phyloP scores from a whole-genome alignment of 805 yeast genomes.

The Metschnikowia aberdeeniae region DNA sequence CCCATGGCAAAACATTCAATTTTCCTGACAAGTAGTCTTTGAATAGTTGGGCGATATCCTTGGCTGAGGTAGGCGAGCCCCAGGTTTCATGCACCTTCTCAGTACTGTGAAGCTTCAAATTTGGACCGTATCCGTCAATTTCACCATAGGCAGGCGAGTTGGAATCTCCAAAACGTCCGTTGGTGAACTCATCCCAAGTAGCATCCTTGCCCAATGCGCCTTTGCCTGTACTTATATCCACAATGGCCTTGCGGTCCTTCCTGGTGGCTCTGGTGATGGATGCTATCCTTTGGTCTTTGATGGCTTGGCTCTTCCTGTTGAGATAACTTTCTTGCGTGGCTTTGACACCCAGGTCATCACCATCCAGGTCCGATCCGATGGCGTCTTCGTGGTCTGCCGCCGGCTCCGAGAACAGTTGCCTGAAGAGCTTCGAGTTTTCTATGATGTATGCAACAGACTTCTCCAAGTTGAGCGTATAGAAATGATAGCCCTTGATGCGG shows the following conservation, averaged over 20 bases:
- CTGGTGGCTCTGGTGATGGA: slow-evolving; percentile 25
- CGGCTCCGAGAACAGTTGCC: slow-evolving; percentile 14
- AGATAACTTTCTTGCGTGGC: slow-evolving; percentile 12
- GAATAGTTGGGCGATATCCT: slow-evolving; percentile 65
- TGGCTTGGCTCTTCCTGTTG: slow-evolving; percentile 33
- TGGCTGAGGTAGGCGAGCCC: slow-evolving; percentile 65
- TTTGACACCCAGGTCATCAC: slow-evolving; percentile 19
- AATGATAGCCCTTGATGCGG: slow-evolving; percentile 79
- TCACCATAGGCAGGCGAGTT: slow-evolving; percentile 97
- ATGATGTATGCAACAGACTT: slow-evolving; percentile 86
- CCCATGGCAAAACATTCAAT: slow-evolving; percentile 85
- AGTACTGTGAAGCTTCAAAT: slow-evolving; percentile 64
- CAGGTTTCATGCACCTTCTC: slow-evolving; percentile 66
- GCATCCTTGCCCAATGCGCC: slow-evolving; percentile 86
- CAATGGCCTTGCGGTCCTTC: slow-evolving; percentile 48
- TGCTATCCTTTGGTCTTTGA: slow-evolving; percentile 27
- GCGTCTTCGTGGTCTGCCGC: slow-evolving; percentile 26
- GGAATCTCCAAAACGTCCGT: slow-evolving; percentile 93
- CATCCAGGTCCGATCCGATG: slow-evolving; percentile 39
- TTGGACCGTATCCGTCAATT: slow-evolving; percentile 95
- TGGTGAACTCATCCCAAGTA: slow-evolving; percentile 96
- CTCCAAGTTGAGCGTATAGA: slow-evolving; percentile 88
- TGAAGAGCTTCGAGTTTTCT: slow-evolving; percentile 40
- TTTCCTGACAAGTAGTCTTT: slow-evolving; percentile 69
- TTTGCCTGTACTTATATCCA: slow-evolving; percentile 79